Percentiles rank a stretch among this genome's conserved stretches.
These are phyloP conservation scores for Phylloporus sp. DNA, from an alignment of 768 basidiomycete species.

Conservation along the genomic window DNA sequence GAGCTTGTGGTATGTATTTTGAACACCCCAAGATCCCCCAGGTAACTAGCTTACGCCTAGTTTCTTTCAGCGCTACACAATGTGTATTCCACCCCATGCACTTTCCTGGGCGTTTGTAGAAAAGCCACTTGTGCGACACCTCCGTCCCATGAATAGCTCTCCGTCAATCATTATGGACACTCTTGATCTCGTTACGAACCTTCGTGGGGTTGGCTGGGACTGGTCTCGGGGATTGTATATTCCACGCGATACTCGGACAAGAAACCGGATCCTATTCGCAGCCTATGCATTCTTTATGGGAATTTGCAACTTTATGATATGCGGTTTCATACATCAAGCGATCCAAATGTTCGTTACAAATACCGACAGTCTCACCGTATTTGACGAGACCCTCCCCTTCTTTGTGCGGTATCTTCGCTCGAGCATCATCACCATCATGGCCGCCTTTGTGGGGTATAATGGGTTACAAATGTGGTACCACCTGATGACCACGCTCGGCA, in stretches of 20 bases:
- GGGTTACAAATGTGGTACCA: slow-evolving; percentile 37
- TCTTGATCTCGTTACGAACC: slow-evolving; percentile 45
- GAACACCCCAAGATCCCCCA: too few species aligned
- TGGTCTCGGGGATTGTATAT: slow-evolving; percentile 41
- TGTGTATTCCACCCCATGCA: slow-evolving; percentile 6
- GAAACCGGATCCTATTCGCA: slow-evolving; percentile 37
- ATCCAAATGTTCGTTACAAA: slow-evolving; percentile 45
- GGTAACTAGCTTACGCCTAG: too few species aligned
- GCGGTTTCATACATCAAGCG: slow-evolving; percentile 44
- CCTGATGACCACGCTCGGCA: slow-evolving; percentile 17
- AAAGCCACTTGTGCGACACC: slow-evolving; percentile 13
- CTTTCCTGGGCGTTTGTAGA: slow-evolving; percentile 12
- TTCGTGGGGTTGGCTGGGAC: slow-evolving; percentile 62
- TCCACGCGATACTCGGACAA: slow-evolving; percentile 38
- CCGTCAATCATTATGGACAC: slow-evolving; percentile 33
- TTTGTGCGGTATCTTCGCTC: slow-evolving; percentile 34
- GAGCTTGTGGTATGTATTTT: slow-evolving; percentile 9
- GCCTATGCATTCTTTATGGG: slow-evolving; percentile 32
- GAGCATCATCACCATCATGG: slow-evolving; percentile 39
- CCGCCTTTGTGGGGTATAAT: slow-evolving; percentile 42
- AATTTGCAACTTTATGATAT: slow-evolving; percentile 33
- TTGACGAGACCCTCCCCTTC: slow-evolving; percentile 27
- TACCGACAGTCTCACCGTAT: slow-evolving; percentile 30
- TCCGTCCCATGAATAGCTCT: not conserved
- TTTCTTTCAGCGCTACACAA: slow-evolving; percentile 6